Conservation (phyloP, 1,139 yeast species). For the Yamadazyma trypodendri region DNA sequence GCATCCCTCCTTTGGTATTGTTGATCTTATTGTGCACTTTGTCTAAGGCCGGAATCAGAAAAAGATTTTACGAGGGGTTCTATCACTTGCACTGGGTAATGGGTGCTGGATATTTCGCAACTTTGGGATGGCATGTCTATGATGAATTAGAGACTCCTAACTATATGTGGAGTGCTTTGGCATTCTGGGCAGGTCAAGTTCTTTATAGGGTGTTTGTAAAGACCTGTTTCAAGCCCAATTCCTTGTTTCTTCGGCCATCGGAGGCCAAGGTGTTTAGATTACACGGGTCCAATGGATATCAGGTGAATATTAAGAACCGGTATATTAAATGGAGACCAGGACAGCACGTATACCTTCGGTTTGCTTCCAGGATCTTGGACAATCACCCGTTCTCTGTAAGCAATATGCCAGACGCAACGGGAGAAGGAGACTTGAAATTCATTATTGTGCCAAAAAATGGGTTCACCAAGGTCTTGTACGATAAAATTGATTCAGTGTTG, state of each 20-base stretch:
- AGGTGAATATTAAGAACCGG: conserved; percentile 40
- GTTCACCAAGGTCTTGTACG: conserved; percentile 37
- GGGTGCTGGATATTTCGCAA: conserved; percentile 54
- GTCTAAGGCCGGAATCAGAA: conserved; percentile 47
- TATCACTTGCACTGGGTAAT: conserved; percentile 58
- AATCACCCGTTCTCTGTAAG: conserved; percentile 67
- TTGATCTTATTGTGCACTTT: conserved; percentile 46
- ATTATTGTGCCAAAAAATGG: conserved; percentile 54
- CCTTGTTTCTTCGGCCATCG: conserved; percentile 47
- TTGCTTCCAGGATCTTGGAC: conserved; percentile 45
- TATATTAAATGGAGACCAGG: conserved; percentile 57
- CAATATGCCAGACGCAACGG: conserved; percentile 30
- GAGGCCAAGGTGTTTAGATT: conserved; percentile 35
- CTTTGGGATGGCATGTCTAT: conserved; percentile 51
- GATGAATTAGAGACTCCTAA: conserved; percentile 38
- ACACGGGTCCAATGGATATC: conserved; percentile 34
- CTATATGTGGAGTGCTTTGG: conserved; percentile 58
- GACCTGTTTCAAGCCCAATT: conserved; percentile 47
- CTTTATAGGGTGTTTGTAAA: conserved; percentile 51
- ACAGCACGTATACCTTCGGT: conserved; percentile 57
- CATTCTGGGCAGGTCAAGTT: conserved; percentile 54
- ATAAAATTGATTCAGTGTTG: conserved; percentile 26
- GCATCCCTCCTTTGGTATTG: conserved; percentile 45
- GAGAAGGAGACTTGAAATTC: conserved; percentile 37
- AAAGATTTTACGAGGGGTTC: conserved; percentile 50